phyloP scores from a whole-genome alignment of 2,329 filamentous ascomycete species.

The Hypoxylon sp. region DNA sequence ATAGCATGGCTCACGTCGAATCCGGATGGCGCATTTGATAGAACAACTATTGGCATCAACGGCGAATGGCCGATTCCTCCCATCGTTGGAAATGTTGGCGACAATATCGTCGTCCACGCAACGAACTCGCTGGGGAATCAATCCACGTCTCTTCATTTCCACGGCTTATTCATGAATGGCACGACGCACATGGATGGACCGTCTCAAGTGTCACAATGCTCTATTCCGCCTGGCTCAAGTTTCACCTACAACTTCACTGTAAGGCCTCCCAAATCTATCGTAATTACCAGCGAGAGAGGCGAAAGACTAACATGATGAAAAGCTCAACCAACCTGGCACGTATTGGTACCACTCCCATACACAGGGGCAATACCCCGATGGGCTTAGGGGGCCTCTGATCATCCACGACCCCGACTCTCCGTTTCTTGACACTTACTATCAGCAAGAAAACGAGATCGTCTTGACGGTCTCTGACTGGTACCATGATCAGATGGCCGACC shows the following conservation, averaged over 20 bases:
- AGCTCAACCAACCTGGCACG: constrained; percentile 75
- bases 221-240: constrained; percentile 70
- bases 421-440: constrained; percentile 67
- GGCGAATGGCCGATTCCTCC: constrained; percentile 78
- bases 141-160: constrained; percentile 74
- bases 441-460: constrained; percentile 64
- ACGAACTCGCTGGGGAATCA: constrained; percentile 72
- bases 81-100: constrained; percentile 72
- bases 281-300: not conserved
- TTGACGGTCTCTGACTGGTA: constrained; percentile 79
- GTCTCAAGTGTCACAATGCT: constrained; percentile 73
- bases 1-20: constrained; percentile 78
- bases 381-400: constrained; percentile 72
- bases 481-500: constrained; percentile 65
- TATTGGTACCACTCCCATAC: constrained; percentile 85
- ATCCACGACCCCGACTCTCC: constrained; percentile 72
- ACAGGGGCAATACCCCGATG: constrained; percentile 76
- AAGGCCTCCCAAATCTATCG: constrained; percentile 37
- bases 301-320: constrained; percentile 18
- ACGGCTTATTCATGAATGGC: constrained; percentile 77
- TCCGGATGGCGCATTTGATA: constrained; percentile 73
- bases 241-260: constrained; percentile 79
- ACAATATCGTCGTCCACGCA: constrained; percentile 69
- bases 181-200: constrained; percentile 79
- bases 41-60: constrained; percentile 82